A percentile compares a stretch with the other conserved stretches of the same genome.
These are phyloP conservation scores for Dryas integrifolia DNA, from an alignment of 331 rosid species.

Conservation along the genomic window DNA sequence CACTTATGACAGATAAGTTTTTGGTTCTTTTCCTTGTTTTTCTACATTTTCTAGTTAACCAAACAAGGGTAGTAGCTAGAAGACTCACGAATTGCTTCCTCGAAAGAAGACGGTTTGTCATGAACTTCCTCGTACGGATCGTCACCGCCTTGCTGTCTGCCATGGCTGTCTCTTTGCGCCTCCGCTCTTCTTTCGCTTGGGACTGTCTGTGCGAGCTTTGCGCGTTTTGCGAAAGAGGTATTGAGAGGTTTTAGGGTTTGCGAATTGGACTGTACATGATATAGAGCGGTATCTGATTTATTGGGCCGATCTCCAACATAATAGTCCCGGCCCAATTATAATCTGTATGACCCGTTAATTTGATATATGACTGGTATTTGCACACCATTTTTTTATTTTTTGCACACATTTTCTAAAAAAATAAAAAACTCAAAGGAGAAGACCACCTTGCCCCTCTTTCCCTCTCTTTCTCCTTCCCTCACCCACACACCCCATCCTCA, in stretches of 20 bases:
- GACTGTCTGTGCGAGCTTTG: background rate
- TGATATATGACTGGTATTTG: too few relatives aligned
- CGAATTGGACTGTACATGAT: background rate
- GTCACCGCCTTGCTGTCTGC: constrained; percentile 41
- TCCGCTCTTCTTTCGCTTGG: background rate
- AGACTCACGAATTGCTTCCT: constrained; percentile 39
- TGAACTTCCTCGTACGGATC: constrained; percentile 36
- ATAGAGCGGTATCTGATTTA: background rate
- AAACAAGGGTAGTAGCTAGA: background rate
- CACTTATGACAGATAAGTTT: background rate
- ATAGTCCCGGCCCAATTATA: background rate
- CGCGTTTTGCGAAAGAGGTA: background rate
- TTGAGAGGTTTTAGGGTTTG: constrained; percentile 14
- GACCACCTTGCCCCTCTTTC: too few relatives aligned
- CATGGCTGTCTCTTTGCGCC: constrained; percentile 21
- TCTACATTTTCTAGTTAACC: constrained; percentile 12
- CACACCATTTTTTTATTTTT: too few relatives aligned
- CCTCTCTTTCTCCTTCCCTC: too few relatives aligned
- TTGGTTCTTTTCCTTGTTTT: background rate
- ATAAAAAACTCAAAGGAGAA: too few relatives aligned
- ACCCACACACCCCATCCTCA: too few relatives aligned
- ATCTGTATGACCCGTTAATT: too few relatives aligned
- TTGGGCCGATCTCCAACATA: background rate
- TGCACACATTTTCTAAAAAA: too few relatives aligned
- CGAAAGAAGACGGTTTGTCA: constrained; percentile 39